Percentiles rank a stretch among this genome's conserved stretches.
Evolutionary conservation across 805 yeast species (phyloP).

Genomic region (Candida succiphila): DNA sequence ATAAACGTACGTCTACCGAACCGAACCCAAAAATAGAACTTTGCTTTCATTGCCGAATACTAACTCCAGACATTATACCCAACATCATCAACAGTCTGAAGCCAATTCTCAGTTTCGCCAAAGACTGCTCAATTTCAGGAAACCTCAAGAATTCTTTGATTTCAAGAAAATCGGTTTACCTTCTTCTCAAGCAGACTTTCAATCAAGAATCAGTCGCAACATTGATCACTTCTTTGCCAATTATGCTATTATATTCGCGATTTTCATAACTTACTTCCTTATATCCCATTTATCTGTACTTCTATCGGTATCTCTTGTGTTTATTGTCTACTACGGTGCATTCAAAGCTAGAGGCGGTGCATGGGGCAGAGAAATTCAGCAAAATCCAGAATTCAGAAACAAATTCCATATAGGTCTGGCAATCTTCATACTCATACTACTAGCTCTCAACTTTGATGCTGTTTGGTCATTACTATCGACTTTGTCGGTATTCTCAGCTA

Average conservation of each 20-base stretch:
- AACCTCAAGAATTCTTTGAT: constrained; percentile 89
- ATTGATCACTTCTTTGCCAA: constrained; percentile 79
- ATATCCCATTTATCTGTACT: neutral
- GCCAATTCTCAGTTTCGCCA: constrained; percentile 39
- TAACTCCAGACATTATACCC: too few species aligned
- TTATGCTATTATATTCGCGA: constrained; percentile 59
- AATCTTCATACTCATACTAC: constrained; percentile 47
- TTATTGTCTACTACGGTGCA: neutral
- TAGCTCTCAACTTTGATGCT: constrained; percentile 70
- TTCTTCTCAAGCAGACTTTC: constrained; percentile 69
- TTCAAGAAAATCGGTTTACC: constrained; percentile 79
- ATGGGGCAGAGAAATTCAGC: too few species aligned
- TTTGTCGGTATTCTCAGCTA: constrained; percentile 71
- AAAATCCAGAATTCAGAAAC: neutral
- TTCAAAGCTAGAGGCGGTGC: too few species aligned
- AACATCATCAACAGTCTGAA: constrained; percentile 14
- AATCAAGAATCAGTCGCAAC: constrained; percentile 76
- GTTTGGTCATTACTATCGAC: constrained; percentile 87
- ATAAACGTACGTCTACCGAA: constrained; percentile 14
- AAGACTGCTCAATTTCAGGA: constrained; percentile 59
- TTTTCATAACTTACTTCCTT: constrained; percentile 24
- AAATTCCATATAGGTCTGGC: constrained; percentile 18
- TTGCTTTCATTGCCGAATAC: too few species aligned
- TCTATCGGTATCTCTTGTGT: neutral
- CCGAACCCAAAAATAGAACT: neutral